Evolutionary conservation across 805 yeast species (phyloP), one percentile per base, ranked within the genome.

Genomic region (Metschnikowia rubicola): DNA sequence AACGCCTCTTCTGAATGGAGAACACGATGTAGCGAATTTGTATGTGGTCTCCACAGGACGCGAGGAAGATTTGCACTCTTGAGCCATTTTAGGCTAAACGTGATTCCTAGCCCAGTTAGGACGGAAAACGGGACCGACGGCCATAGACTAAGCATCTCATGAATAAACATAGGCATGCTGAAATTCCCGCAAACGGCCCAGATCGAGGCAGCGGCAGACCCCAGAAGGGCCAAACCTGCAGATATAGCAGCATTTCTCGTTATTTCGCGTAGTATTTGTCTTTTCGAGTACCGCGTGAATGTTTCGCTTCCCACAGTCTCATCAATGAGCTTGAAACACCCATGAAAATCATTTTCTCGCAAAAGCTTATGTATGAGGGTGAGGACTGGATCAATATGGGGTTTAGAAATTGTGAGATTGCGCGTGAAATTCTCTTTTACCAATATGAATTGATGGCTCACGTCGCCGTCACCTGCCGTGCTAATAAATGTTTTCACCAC

Each of bases 11-110:
- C 63, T 9, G 59, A 55, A 45, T 69, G 70, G 8, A 58, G 37
- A 28, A 55, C 53, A 13, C 68, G 65, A 47, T 66, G 55, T 21
- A 58, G 35, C 7, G 57, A 32, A 2, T 60, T 54, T 12, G 62
- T 65, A 44, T 73, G 67, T 6, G 61, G 60, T 35, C 77, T 44
- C 75, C 74, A 70, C 29, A 70, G 63, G 15, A 70, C 54, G 28
- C 57, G 53, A 5, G 49, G 49, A 26, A 50, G 35, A 19, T 33
- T 37, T 30, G 43, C 17, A 10, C 37, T 34, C 19, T 39, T 38
- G 13, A 44, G 15, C 30, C 39, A 15, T 8, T 34, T 40, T 6
- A 50, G 28, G 9, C 45, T 39, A 9, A 30, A 32, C 19, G 37
- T 28, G 11, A 39, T 30, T 19, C 36, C 31, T 3, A 39, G 10